Evolutionary conservation across 2,329 filamentous ascomycete species (phyloP), one percentile per base, ranked within the genome.

Genomic region (Sporothrix globosa): DNA sequence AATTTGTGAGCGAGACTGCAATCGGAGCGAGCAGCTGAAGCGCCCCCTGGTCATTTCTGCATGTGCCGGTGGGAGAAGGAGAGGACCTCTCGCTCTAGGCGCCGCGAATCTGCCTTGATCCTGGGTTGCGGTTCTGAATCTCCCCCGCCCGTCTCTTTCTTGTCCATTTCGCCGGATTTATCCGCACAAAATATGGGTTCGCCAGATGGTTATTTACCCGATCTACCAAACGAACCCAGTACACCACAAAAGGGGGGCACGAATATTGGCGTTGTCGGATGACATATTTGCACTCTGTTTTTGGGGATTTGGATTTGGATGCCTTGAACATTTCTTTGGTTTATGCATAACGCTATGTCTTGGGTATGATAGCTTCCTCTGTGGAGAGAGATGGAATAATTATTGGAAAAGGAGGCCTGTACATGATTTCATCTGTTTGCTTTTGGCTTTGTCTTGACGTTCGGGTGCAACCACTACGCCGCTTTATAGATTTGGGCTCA

Each of bases 111-210:
- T 39, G 5, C n/a, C 17, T 63, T 27, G 3, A 63, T 27, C n/a
- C 58, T 63, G 56, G 34, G 56, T 60, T 41, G 34, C 19, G 63
- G 63, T 53, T 53, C 61, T 34, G 63, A 39, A 39, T 44, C 21
- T 4, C 24, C n/a, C 13, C 41, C 60, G 19, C 41, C 17, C 34
- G 4, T 48, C 10, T 10, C 30, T 19, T 4, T 66, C 13, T 60
- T 39, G 17, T 41, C 48, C 48, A 30, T 67, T 67, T 67, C n/a
- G 4, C 48, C 63, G 27, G 30, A 53, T 67, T 67, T 53, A 67
- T 41, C 63, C 63, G 48, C 30, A 21, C 13, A 11, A 11, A 5
- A 65, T 24, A n/a, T 30, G 44, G 24, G 24, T 30, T 34, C 9
- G 19, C n/a, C 30, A 6, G 21, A 6, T 63, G 58, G n/a, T 44